phyloP scores from a whole-genome alignment of 2,329 filamentous ascomycete genomes.

The Fusarium sp. region DNA sequence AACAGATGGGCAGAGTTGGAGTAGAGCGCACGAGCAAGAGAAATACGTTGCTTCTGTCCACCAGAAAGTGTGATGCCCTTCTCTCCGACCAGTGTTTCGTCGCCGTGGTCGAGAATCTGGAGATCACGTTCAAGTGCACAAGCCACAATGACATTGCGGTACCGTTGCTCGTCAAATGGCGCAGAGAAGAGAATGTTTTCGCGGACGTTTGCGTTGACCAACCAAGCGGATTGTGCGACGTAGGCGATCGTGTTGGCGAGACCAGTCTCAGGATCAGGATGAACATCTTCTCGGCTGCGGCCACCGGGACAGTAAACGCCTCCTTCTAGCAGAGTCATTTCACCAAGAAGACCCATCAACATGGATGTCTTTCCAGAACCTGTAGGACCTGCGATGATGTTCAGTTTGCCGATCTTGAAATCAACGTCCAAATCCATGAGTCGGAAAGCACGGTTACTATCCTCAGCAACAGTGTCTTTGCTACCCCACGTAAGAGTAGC shows the following conservation, averaged over 20 bases:
- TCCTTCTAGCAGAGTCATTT: slow-evolving; percentile 89
- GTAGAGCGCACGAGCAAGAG: slow-evolving; percentile 95
- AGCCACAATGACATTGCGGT: slow-evolving; percentile 86
- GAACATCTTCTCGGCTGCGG: slow-evolving; percentile 84
- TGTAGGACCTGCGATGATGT: slow-evolving; percentile 91
- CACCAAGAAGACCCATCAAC: slow-evolving; percentile 93
- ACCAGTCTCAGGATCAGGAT: slow-evolving; percentile 81
- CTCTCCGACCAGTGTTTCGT: slow-evolving; percentile 93
- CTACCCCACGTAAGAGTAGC: slow-evolving; percentile 91
- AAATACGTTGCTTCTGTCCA: slow-evolving; percentile 97
- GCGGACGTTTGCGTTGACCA: slow-evolving; percentile 94
- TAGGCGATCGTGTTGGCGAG: slow-evolving; percentile 94
- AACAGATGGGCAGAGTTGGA: slow-evolving; percentile 91
- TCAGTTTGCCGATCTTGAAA: slow-evolving; percentile 87
- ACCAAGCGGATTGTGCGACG: slow-evolving; percentile 95
- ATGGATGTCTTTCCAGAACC: slow-evolving; percentile 96
- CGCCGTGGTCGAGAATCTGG: slow-evolving; percentile 89
- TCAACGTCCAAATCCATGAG: slow-evolving; percentile 84
- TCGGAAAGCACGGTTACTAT: slow-evolving; percentile 79
- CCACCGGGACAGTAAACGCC: slow-evolving; percentile 87
- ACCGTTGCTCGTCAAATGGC: slow-evolving; percentile 81
- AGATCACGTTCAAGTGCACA: slow-evolving; percentile 93
- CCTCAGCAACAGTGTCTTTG: slow-evolving; percentile 66
- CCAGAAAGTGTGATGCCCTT: slow-evolving; percentile 97
- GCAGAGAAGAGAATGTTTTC: slow-evolving; percentile 95